Evolutionary conservation across 1,139 yeast genomes (phyloP).

Genomic region (Diutina mesorugosa): DNA sequence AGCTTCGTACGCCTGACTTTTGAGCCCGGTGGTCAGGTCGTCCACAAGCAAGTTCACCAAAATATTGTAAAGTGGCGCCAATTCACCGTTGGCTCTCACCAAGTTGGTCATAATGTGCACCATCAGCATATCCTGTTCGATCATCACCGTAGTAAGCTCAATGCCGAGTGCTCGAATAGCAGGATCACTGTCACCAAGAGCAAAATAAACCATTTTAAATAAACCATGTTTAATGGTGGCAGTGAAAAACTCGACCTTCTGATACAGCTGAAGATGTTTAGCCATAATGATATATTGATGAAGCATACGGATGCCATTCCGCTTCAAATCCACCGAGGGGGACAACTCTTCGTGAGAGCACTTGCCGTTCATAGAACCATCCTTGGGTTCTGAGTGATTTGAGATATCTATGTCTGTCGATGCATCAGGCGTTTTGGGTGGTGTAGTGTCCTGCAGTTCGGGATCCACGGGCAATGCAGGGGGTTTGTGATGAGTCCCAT

Average conservation of each 20-base stretch:
- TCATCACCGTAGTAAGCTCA: conserved; percentile 66
- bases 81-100: not conserved
- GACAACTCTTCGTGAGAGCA: not conserved
- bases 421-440: not conserved
- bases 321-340: conserved; percentile 5
- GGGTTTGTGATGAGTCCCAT: not conserved
- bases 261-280: conserved; percentile 51
- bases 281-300: conserved; percentile 75
- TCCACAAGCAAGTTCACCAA: conserved; percentile 49
- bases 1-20: conserved; percentile 78
- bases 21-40: conserved; percentile 60
- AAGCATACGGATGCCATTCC: conserved; percentile 67
- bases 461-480: not conserved
- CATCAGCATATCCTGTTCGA: conserved; percentile 72
- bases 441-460: not conserved
- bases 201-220: conserved; percentile 57
- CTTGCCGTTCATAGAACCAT: too few relatives aligned
- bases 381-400: not conserved
- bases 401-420: not conserved
- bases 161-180: conserved; percentile 61
- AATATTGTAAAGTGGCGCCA: conserved; percentile 34
- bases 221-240: conserved; percentile 58
- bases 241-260: conserved; percentile 54
- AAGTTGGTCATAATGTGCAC: conserved; percentile 7
- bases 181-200: conserved; percentile 42